phyloP scores from a whole-genome alignment of 2,329 filamentous ascomycete genomes.

The Fusarium oligoseptatum region DNA sequence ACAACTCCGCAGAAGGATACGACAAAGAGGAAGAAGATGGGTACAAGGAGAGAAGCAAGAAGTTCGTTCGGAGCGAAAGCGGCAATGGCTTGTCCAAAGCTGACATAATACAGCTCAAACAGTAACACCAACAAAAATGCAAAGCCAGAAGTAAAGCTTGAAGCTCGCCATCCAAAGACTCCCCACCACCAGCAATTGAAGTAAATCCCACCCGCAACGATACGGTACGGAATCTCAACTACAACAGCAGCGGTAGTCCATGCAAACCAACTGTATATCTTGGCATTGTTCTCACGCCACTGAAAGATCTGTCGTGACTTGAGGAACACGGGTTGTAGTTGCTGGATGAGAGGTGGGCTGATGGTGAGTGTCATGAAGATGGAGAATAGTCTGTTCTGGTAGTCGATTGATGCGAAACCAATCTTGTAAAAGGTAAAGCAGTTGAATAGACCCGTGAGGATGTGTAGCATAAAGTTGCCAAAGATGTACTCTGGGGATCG shows the following conservation, averaged over 20 bases:
- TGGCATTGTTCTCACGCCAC: conserved; percentile 79
- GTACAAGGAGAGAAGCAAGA: conserved; percentile 75
- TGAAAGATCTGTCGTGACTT: conserved; percentile 76
- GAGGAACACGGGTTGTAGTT: conserved; percentile 80
- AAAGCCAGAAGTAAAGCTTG: conserved; percentile 70
- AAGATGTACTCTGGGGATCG: conserved; percentile 73
- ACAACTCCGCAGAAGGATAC: conserved; percentile 79
- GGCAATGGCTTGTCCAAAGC: conserved; percentile 77
- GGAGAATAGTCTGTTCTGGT: conserved; percentile 80
- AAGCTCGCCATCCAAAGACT: conserved; percentile 61
- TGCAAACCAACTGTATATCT: conserved; percentile 83
- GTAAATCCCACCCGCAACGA: conserved; percentile 70
- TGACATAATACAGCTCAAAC: conserved; percentile 75
- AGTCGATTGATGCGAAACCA: conserved; percentile 68
- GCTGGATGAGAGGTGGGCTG: conserved; percentile 79
- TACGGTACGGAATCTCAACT: conserved; percentile 77
- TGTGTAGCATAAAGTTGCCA: conserved; percentile 73
- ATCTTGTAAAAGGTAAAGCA: conserved; percentile 78
- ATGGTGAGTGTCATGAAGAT: conserved; percentile 84
- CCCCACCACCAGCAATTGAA: conserved; percentile 70
- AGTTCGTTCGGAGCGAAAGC: conserved; percentile 75
- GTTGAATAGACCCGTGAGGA: conserved; percentile 75
- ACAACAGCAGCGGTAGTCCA: conserved; percentile 76
- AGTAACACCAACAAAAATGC: conserved; percentile 74
- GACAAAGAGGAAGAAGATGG: conserved; percentile 78